These are phyloP conservation scores for Penicillium palitans DNA, from an alignment of 2,329 filamentous ascomycete species.

Conservation along the genomic window DNA sequence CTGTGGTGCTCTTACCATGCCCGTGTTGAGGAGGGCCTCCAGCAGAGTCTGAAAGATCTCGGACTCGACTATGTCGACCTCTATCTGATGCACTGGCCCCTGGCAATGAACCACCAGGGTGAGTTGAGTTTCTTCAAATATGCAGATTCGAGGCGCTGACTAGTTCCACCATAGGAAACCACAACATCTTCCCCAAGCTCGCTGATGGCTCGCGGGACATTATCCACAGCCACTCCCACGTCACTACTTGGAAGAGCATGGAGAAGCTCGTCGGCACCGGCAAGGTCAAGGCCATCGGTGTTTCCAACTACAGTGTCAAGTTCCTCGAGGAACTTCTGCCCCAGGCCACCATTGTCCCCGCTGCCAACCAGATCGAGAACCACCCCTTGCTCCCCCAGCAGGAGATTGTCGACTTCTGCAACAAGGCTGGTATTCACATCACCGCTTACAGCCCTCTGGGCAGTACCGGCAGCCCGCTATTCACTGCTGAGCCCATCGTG, in stretches of 20 bases:
- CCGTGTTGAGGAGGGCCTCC: conserved; percentile 66
- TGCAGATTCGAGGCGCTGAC: conserved; percentile 1
- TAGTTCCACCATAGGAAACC: conserved; percentile 29
- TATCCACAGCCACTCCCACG: conserved; percentile 66
- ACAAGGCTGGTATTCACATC: conserved; percentile 52
- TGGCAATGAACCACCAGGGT: conserved; percentile 75
- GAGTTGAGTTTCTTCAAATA: conserved; percentile 12
- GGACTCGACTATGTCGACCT: conserved; percentile 81
- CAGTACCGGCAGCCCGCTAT: conserved; percentile 46
- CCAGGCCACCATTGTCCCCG: conserved; percentile 63
- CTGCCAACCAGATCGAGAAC: conserved; percentile 78
- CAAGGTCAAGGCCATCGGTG: conserved; percentile 59
- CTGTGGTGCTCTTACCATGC: conserved; percentile 79
- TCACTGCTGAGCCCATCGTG: conserved; percentile 44
- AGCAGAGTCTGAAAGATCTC: conserved; percentile 70
- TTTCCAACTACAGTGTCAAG: conserved; percentile 59
- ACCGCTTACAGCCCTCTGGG: conserved; percentile 53
- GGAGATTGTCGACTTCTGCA: conserved; percentile 54
- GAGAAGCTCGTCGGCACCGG: conserved; percentile 57
- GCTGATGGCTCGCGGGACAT: conserved; percentile 74
- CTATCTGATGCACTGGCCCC: conserved; percentile 80
- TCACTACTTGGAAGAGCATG: conserved; percentile 74
- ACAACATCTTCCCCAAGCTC: conserved; percentile 65
- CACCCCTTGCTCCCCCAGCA: conserved; percentile 68
- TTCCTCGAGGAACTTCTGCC: conserved; percentile 56